Evolutionary conservation across 2,329 filamentous ascomycete species (phyloP), one percentile per base, ranked within the genome.

Genomic region (Phoma herbarum): DNA sequence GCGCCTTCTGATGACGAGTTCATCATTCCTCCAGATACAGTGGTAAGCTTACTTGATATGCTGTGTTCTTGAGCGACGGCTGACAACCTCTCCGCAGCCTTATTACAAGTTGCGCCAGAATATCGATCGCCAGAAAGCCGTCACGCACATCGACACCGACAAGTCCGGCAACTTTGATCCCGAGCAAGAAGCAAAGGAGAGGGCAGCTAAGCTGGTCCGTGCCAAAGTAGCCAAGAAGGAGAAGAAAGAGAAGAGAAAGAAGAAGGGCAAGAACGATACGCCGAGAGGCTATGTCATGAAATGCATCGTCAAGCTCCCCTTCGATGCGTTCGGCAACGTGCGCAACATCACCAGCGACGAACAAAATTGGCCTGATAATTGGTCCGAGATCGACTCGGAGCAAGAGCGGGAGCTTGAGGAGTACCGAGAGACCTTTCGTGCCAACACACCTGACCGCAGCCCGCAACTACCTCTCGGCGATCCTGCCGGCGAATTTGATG

Each of bases 101-200:
- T 46, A 41, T 4, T 74, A 73, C 31, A 57, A 62, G 2, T 39
- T 74, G 4, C 71, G 71, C 14, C 59, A 65, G 54, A 68, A 69
- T 25, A 67, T 70, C 14, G 55, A 72, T 22, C 55, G 68, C 4
- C 61, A 65, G 8, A 59, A 63, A 12, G 20, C 57, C 0, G 59
- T 57, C 20, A 73, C 72, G 1, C 76, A 75, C 59, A 42, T 78
- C 11, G 79, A 80, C 37, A 65, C 66, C 0, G 78, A 81, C 28
- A 52, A 70, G 10, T 76, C 73, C 5, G 76, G 75, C 1, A 71
- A 78, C 42, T 81, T 78, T 42, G 68, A 74, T 47, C 78, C 69
- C 0, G 37, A 60, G 1, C 52, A 62, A 12, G 69, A 72, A 26
- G 51, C 50, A 1, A 60, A 37, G 22, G 23, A 63, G 20, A 49